Percentiles rank a stretch among this genome's conserved stretches.
Conservation (phyloP, 78 protist species). For the Protostelium mycophagum region DNA sequence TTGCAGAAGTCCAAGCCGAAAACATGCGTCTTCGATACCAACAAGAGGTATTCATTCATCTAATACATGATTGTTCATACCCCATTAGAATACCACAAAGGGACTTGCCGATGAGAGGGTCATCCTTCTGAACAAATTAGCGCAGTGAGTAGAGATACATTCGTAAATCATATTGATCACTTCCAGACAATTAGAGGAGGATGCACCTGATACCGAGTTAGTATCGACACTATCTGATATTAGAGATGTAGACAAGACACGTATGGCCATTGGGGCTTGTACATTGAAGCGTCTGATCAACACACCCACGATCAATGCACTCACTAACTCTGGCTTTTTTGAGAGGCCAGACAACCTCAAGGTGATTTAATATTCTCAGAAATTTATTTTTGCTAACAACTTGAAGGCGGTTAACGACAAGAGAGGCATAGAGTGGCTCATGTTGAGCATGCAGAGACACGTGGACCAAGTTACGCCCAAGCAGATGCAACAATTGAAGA, state of each 20-base stretch:
- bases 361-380: too few relatives aligned
- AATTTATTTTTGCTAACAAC: too few relatives aligned
- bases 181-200: not conserved
- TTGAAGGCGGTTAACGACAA: not conserved
- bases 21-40: not conserved
- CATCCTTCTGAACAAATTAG: not conserved
- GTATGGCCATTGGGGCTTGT: not conserved
- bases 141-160: not conserved
- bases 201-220: not conserved
- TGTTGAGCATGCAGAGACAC: not conserved
- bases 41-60: not conserved
- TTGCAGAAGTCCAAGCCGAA: conserved; percentile 1
- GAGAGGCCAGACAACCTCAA: not conserved
- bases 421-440: not conserved
- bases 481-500: not conserved
- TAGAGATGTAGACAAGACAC: not conserved
- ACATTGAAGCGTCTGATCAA: not conserved
- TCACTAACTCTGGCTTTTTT: not conserved
- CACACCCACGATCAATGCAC: not conserved
- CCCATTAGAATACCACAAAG: not conserved
- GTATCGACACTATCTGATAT: not conserved
- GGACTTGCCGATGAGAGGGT: not conserved
- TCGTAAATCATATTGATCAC: not conserved
- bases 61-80: too few relatives aligned
- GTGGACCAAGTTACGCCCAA: not conserved